These are phyloP conservation scores for Poa pratensis DNA, from an alignment of 176 grass and related monocot species.

Conservation along the genomic window DNA sequence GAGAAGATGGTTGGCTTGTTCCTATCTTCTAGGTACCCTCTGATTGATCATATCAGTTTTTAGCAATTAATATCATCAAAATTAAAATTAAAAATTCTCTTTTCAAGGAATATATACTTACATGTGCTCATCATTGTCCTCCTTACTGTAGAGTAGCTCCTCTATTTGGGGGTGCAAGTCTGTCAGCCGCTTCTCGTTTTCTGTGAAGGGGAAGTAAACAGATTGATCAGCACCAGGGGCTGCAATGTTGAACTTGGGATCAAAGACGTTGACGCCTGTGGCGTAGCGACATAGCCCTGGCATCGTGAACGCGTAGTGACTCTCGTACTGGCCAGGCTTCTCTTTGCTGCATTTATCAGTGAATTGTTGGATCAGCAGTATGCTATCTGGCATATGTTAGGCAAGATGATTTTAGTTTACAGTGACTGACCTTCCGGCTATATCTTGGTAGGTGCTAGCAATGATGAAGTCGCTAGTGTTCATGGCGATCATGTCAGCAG, in stretches of 20 bases:
- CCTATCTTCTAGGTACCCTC: conserved; percentile 71
- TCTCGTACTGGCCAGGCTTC: conserved; percentile 86
- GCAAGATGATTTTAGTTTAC: not conserved
- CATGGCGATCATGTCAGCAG: conserved; percentile 96
- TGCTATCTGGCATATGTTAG: not conserved
- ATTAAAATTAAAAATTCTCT: conserved; percentile 10
- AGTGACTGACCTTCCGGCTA: conserved; percentile 73
- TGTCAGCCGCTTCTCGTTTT: conserved; percentile 74
- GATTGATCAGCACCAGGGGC: conserved; percentile 90
- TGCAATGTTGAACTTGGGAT: conserved; percentile 99
- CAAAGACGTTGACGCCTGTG: conserved; percentile 85
- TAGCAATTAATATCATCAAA: conserved; percentile 17
- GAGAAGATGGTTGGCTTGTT: conserved; percentile 64
- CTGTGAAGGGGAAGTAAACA: conserved; percentile 88
- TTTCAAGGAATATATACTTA: conserved; percentile 39
- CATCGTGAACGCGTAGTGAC: conserved; percentile 86
- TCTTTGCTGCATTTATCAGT: conserved; percentile 76
- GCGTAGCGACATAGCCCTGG: conserved; percentile 84
- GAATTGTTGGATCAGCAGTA: conserved; percentile 5
- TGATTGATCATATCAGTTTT: conserved; percentile 45
- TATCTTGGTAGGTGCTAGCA: conserved; percentile 96
- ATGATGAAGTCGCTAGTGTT: conserved; percentile 97
- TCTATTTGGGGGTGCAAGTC: conserved; percentile 70
- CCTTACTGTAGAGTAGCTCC: conserved; percentile 80
- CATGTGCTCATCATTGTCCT: conserved; percentile 78